Conservation (phyloP, 2,329 filamentous ascomycete species). For the Fusarium aywerte region DNA sequence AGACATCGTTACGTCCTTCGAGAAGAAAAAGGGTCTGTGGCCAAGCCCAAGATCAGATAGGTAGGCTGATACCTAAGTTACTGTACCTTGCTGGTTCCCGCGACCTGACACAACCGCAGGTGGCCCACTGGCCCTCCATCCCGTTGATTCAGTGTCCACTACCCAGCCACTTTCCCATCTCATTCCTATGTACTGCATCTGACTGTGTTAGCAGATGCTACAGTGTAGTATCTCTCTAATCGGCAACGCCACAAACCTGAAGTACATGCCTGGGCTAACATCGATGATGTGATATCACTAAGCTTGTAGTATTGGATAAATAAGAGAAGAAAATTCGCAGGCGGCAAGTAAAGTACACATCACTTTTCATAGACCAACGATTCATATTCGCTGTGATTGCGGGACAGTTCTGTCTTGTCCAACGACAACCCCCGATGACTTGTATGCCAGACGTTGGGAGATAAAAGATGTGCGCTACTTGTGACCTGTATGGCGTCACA, state of each 20-base stretch:
- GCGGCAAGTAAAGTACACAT: conserved; percentile 18
- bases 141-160: conserved; percentile 15
- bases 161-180: conserved; percentile 27
- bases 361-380: conserved; percentile 1
- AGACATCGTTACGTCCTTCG: conserved; percentile 27
- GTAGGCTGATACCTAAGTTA: conserved; percentile 36
- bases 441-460: conserved; percentile 17
- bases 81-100: conserved; percentile 19
- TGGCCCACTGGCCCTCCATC: conserved; percentile 21
- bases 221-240: not conserved
- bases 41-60: conserved; percentile 9
- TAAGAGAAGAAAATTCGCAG: not conserved
- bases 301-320: not conserved
- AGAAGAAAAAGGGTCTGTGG: conserved; percentile 24
- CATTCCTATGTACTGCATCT: conserved; percentile 28
- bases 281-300: not conserved
- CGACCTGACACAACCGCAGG: conserved; percentile 36
- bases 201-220: conserved; percentile 13
- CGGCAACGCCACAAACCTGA: conserved; percentile 2
- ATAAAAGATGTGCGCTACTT: conserved; percentile 31
- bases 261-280: not conserved
- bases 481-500: conserved; percentile 46
- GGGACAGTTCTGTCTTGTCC: conserved; percentile 14
- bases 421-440: conserved; percentile 28
- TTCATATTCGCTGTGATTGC: conserved; percentile 5